Evolutionary conservation across 2,329 filamentous ascomycete species (phyloP).

Genomic region (Xylariaceae sp.): DNA sequence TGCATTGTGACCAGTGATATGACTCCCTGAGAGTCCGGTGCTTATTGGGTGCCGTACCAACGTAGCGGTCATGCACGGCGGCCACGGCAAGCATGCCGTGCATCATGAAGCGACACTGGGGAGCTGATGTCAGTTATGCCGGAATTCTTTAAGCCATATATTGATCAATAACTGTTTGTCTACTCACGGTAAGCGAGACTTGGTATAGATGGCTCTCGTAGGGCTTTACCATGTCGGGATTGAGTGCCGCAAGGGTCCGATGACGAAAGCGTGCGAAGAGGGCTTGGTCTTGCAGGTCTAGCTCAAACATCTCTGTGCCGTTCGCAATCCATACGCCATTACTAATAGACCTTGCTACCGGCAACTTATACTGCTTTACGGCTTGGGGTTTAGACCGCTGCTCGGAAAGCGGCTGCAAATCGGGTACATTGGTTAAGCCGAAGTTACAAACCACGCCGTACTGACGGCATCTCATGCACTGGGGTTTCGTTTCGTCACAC

Average conservation of each 20-base stretch:
- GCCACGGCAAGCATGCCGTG: constrained; percentile 44
- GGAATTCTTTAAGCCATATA: too few relatives aligned
- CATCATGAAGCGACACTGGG: constrained; percentile 43
- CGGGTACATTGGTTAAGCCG: constrained; percentile 28
- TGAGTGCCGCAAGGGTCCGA: not conserved
- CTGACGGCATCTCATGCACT: constrained; percentile 40
- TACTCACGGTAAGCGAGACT: not conserved
- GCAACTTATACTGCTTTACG: not conserved
- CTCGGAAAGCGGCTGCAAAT: constrained; percentile 36
- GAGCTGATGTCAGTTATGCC: not conserved
- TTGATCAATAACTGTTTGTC: too few relatives aligned
- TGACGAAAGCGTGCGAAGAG: not conserved
- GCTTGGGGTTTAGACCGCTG: constrained; percentile 21
- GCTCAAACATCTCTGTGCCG: not conserved
- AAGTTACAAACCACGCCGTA: constrained; percentile 48
- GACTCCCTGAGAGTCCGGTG: constrained; percentile 38
- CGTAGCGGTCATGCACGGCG: constrained; percentile 38
- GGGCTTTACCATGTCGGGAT: not conserved
- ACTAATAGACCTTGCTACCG: not conserved
- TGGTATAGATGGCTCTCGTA: too few relatives aligned
- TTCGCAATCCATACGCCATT: not conserved
- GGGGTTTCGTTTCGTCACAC: constrained; percentile 47
- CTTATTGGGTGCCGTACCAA: constrained; percentile 20
- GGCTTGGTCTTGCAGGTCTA: not conserved
- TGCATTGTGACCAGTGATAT: constrained; percentile 43